Conservation (phyloP, 192 early-diverging fungal species). For the Coemansia sp. region DNA sequence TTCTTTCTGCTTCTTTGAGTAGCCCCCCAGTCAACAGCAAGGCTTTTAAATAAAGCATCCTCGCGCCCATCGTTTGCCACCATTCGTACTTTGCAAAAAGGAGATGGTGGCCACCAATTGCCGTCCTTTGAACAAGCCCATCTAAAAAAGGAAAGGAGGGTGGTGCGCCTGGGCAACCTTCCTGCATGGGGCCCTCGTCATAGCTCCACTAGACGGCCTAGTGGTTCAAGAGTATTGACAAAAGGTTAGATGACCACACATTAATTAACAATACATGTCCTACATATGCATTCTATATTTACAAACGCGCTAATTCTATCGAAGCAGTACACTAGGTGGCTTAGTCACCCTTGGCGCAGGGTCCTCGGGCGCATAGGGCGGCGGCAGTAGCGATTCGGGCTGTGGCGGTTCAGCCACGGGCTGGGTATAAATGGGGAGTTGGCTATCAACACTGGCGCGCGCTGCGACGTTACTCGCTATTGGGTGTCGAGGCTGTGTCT, state of each 20-base stretch:
- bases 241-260: background rate
- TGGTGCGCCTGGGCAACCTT: background rate
- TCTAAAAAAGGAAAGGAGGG: background rate
- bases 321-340: background rate
- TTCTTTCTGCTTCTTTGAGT: background rate
- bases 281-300: background rate
- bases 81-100: background rate
- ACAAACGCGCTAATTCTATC: background rate
- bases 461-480: background rate
- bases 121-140: background rate
- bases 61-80: background rate
- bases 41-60: background rate
- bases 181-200: background rate
- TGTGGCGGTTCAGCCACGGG: background rate
- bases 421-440: background rate
- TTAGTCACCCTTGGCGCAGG: background rate
- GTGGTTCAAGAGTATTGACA: background rate
- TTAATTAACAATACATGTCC: background rate
- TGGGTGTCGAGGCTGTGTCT: background rate
- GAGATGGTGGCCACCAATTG: background rate
- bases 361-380: constrained; percentile 2
- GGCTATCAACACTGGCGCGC: constrained; percentile 1
- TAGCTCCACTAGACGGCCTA: background rate
- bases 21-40: background rate
- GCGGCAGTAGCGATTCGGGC: background rate